These are phyloP conservation scores for Myriosclerotinia curreyana DNA, from an alignment of 2,329 filamentous ascomycete species.

Conservation along the genomic window DNA sequence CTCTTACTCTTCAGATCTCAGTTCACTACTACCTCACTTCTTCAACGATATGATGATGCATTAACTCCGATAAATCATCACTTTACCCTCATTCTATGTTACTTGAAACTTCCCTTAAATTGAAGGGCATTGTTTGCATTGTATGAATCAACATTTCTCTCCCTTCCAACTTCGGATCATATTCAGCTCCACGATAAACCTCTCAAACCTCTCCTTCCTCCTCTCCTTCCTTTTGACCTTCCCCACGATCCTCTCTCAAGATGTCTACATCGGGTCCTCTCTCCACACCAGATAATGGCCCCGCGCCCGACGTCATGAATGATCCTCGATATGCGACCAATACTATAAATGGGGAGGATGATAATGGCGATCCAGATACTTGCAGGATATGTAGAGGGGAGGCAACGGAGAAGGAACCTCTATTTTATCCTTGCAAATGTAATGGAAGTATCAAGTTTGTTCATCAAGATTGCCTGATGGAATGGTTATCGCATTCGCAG, in stretches of 20 bases:
- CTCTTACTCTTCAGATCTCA: background rate
- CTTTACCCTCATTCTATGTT: background rate
- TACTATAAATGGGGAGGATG: slow-evolving; percentile 35
- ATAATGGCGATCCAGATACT: slow-evolving; percentile 57
- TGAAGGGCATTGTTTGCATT: slow-evolving; percentile 11
- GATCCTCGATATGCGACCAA: slow-evolving; percentile 50
- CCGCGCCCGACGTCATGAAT: slow-evolving; percentile 54
- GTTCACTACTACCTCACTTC: background rate
- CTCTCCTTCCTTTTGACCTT: background rate
- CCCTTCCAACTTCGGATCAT: background rate
- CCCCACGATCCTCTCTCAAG: background rate
- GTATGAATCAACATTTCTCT: no score
- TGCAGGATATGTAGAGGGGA: slow-evolving; percentile 97
- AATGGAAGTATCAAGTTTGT: slow-evolving; percentile 98
- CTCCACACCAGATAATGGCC: slow-evolving; percentile 14
- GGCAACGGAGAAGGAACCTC: slow-evolving; percentile 73
- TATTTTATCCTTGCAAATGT: slow-evolving; percentile 98
- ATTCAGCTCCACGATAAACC: slow-evolving; percentile 1
- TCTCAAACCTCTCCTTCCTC: background rate
- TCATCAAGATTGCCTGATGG: slow-evolving; percentile 96
- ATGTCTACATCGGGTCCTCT: background rate
- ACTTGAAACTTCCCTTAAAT: background rate
- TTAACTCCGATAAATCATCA: slow-evolving; percentile 12
- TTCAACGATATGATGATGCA: background rate
- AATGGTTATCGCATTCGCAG: slow-evolving; percentile 97